A percentile compares a stretch with the other conserved stretches of the same genome.
These are phyloP conservation scores for Fusarium drepaniforme DNA, from an alignment of 2,329 filamentous ascomycete species.

Conservation along the genomic window DNA sequence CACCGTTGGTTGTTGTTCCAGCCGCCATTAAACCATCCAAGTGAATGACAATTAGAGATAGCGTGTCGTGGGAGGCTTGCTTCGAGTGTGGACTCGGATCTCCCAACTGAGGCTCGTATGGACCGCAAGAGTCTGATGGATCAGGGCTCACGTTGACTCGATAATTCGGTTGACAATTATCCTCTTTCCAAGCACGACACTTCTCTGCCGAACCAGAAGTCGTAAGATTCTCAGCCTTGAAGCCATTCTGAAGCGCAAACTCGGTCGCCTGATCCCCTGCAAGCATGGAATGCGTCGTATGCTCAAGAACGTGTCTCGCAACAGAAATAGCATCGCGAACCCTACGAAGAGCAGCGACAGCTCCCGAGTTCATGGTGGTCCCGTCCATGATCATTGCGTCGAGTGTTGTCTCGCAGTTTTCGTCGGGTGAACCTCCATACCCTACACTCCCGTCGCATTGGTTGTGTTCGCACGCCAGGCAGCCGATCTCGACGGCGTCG, in stretches of 20 bases:
- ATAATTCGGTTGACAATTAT: conserved; percentile 65
- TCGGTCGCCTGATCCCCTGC: conserved; percentile 65
- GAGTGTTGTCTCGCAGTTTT: conserved; percentile 68
- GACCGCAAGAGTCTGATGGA: conserved; percentile 57
- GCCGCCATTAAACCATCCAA: conserved; percentile 61
- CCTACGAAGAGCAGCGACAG: conserved; percentile 64
- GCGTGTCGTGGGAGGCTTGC: conserved; percentile 62
- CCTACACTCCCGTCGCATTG: conserved; percentile 68
- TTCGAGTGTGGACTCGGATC: background rate
- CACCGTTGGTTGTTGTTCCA: conserved; percentile 68
- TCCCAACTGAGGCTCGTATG: conserved; percentile 54
- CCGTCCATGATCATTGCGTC: conserved; percentile 72
- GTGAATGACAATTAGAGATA: conserved; percentile 64
- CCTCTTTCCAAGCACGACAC: conserved; percentile 58
- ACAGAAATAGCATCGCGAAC: conserved; percentile 62
- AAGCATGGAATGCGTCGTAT: conserved; percentile 64
- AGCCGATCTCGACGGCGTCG: conserved; percentile 65
- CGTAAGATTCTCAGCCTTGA: conserved; percentile 56
- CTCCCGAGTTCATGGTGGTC: conserved; percentile 63
- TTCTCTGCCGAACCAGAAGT: conserved; percentile 54
- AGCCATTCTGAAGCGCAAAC: conserved; percentile 67
- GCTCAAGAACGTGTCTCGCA: conserved; percentile 62
- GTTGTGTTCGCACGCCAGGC: conserved; percentile 62
- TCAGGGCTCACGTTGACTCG: conserved; percentile 60
- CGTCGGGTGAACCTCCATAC: conserved; percentile 67